phyloP scores from a whole-genome alignment of 2,329 filamentous ascomycete genomes.

The Trichocomaceae sp. region DNA sequence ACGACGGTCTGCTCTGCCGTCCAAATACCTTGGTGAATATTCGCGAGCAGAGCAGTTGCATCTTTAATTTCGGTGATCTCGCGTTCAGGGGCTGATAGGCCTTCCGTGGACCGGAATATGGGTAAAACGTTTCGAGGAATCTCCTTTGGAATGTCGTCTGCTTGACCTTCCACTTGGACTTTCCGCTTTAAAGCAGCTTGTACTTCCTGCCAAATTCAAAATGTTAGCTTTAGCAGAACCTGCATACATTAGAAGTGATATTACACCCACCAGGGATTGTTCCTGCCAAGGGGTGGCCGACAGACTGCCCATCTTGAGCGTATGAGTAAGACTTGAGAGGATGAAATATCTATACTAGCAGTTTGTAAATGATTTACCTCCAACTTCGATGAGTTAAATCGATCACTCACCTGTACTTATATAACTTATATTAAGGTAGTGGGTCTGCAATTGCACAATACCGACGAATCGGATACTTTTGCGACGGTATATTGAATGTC shows the following conservation, averaged over 20 bases:
- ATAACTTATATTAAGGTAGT: background rate
- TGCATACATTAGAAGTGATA: background rate
- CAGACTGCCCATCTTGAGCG: background rate
- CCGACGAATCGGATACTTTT: background rate
- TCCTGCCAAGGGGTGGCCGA: background rate
- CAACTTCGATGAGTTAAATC: background rate
- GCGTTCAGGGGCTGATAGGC: background rate
- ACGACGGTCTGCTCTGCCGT: slow-evolving; percentile 36
- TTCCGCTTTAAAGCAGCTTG: background rate
- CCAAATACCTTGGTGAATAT: background rate
- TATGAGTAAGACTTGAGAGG: background rate
- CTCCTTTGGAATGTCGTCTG: background rate
- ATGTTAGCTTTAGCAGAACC: background rate
- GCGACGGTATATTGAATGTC: background rate
- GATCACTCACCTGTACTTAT: background rate
- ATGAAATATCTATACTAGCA: background rate
- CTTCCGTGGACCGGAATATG: background rate
- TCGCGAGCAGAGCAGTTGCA: background rate
- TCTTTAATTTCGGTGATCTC: background rate
- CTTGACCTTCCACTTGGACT: background rate
- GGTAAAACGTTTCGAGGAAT: background rate
- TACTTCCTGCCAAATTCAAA: background rate
- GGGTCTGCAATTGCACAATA: background rate
- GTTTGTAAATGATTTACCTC: background rate
- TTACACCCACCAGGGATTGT: background rate